Base-by-base conservation (phyloP, 352 stramenopile genomes). In the Phytopythium boreale region DNA sequence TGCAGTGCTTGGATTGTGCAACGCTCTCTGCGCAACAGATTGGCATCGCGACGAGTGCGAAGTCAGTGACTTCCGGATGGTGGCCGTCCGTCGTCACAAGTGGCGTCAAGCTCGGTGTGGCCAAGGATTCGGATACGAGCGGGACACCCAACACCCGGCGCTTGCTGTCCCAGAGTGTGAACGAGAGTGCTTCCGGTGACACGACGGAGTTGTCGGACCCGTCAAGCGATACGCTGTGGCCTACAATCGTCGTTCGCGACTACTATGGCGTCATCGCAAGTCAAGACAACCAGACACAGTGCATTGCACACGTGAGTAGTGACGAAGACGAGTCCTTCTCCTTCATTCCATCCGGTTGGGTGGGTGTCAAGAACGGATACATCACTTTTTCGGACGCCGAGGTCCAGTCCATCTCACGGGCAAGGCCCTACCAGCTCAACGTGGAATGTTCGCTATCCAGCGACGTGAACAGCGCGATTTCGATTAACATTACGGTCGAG, bases 81-180 rank as follows among this genome's bases (percentile, higher is more conserved):
- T 90, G 84, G 84, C 84, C 84, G 5, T 10, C 36, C 0, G 73
- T 22, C n/a, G 82, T 89, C 3, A 90, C 76, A 1, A 90, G 81
- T 57, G 84, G 81, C 24, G 82, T 92, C 4, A 78, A 71, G 27
- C 36, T 90, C 22, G 72, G 75, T 2, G 43, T 74, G 4, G 50
- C 50, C 0, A 74, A 49, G 19, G 50, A 56, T 5, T 20, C 31
- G 10, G 22, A 52, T 24, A 20, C 43, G 9, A 59, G 19, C 15
- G 34, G 10, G 27, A 5, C 9, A 31, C 15, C 20, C 11, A 20
- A 27, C 4, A 19, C 0, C 8, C 17, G 53, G 14, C 53, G 20
- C 31, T 47, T 59, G 34, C 10, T 34, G 59, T 47, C 49, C 20
- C 10, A 29, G 53, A 14, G 56, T 58, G 37, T 20, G 9, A 63